These are phyloP conservation scores for Venturia nashicola DNA, from an alignment of 2,329 filamentous ascomycete genomes.

Conservation along the genomic window DNA sequence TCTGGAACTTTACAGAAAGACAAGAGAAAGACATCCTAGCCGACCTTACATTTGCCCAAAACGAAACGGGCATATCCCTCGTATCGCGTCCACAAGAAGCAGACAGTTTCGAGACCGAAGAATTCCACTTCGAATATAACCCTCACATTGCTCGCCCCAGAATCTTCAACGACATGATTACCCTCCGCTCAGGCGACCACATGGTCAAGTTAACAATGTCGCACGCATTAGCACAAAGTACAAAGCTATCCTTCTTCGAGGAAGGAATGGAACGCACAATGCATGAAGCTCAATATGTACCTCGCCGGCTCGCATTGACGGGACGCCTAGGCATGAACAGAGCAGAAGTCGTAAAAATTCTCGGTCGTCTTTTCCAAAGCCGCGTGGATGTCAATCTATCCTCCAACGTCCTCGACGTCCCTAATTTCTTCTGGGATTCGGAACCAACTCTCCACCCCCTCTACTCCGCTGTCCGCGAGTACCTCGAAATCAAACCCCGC, in stretches of 20 bases:
- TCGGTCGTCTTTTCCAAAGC: slow-evolving; percentile 83
- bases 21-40: slow-evolving; percentile 96
- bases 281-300: slow-evolving; percentile 83
- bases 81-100: slow-evolving; percentile 71
- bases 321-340: slow-evolving; percentile 85
- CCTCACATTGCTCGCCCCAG: slow-evolving; percentile 72
- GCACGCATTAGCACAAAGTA: slow-evolving; percentile 94
- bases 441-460: slow-evolving; percentile 91
- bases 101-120: slow-evolving; percentile 90
- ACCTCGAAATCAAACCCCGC: slow-evolving; percentile 91
- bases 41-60: slow-evolving; percentile 78
- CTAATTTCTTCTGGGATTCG: slow-evolving; percentile 97
- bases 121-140: slow-evolving; percentile 98
- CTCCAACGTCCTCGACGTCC: slow-evolving; percentile 89
- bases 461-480: slow-evolving; percentile 89
- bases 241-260: slow-evolving; percentile 91
- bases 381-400: slow-evolving; percentile 95
- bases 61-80: slow-evolving; percentile 52
- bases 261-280: slow-evolving; percentile 93
- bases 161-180: slow-evolving; percentile 99
- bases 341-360: slow-evolving; percentile 81
- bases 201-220: slow-evolving; percentile 99
- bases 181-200: slow-evolving; percentile 82
- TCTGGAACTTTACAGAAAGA: slow-evolving; percentile 95
- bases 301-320: slow-evolving; percentile 76